These are phyloP conservation scores for Thermochaetoides thermophila DNA, from an alignment of 495 filamentous ascomycete species.

Conservation along the genomic window DNA sequence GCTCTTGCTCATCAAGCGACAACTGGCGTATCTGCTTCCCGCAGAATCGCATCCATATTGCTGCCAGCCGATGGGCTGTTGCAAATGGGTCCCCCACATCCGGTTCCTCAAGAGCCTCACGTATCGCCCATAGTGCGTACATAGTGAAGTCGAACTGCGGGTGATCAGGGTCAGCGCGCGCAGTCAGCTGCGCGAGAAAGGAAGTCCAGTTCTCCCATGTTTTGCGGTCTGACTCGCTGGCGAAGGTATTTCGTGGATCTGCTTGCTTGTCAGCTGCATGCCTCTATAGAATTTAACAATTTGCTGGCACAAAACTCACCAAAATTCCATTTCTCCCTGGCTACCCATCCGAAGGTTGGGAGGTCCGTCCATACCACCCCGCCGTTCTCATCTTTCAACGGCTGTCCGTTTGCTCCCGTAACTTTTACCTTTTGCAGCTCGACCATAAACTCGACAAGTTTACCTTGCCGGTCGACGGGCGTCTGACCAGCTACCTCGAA, in stretches of 20 bases:
- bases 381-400: background rate
- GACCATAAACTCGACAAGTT: slow-evolving; percentile 2
- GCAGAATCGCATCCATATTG: slow-evolving; percentile 10
- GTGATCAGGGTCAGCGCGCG: slow-evolving; percentile 1
- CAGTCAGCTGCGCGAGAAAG: slow-evolving; percentile 13
- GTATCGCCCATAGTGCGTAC: slow-evolving; percentile 8
- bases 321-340: slow-evolving; percentile 7
- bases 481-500: slow-evolving; percentile 1
- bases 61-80: slow-evolving; percentile 5
- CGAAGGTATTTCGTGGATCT: background rate
- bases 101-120: slow-evolving; percentile 13
- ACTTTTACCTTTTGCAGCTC: background rate
- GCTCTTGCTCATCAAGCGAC: background rate
- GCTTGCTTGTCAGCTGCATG: background rate
- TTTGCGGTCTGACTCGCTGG: background rate
- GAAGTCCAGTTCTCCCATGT: slow-evolving; percentile 5
- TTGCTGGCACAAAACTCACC: slow-evolving; percentile 3
- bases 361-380: slow-evolving; percentile 7
- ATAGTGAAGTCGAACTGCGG: slow-evolving; percentile 7
- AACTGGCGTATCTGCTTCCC: slow-evolving; percentile 7
- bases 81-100: background rate
- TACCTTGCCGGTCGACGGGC: background rate
- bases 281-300: background rate
- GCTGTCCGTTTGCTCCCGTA: background rate
- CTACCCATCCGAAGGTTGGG: slow-evolving; percentile 3